Evolutionary conservation across 2,329 filamentous ascomycete species (phyloP), one percentile per base, ranked within the genome.

Genomic region (Trichoderma citrinoviride): DNA sequence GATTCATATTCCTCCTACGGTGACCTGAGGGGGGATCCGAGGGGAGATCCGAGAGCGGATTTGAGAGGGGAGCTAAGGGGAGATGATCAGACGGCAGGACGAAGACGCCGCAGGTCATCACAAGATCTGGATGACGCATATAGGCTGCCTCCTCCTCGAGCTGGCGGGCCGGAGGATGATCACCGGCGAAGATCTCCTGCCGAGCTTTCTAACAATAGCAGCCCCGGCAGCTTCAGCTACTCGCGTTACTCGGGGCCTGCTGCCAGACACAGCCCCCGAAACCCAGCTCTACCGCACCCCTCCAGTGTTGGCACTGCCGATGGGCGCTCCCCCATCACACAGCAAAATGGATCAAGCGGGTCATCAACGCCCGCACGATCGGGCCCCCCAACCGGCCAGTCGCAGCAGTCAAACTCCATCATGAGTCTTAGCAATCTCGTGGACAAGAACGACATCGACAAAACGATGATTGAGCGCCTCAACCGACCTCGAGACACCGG

Each of bases 371-470:
- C 76, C 15, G 69, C 73, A 21, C 74, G 72, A 46, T 72, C 74
- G 27, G 71, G 60, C 29, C 40, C 73, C 66, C 67, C 71, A 60
- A 40, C 66, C 5, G 10, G 19, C 33, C 61, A 62, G 29, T 68
- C 58, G 7, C 41, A 29, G 29, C 64, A 50, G 37, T 68, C 72
- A 15, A 61, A 71, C 12, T 83, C 81, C n/a, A 78, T 83, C 23
- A 85, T 85, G 82, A 85, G 81, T 69, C 70, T 84, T 46, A 81
- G 79, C 70, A 83, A 82, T 65, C 74, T 83, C 67, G 80, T 84
- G 71, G 82, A 81, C 29, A 79, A 79, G 69, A 81, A 77, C 68
- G 83, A 85, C 64, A 85, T 86, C 65, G 84, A 86, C 69, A 78
- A 79, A 68, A 80, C 76, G 66, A 86, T 86, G 84, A 77, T 86